Evolutionary conservation across 805 yeast genomes (phyloP).

Genomic region (Zygosaccharomyces kombuchaensis): DNA sequence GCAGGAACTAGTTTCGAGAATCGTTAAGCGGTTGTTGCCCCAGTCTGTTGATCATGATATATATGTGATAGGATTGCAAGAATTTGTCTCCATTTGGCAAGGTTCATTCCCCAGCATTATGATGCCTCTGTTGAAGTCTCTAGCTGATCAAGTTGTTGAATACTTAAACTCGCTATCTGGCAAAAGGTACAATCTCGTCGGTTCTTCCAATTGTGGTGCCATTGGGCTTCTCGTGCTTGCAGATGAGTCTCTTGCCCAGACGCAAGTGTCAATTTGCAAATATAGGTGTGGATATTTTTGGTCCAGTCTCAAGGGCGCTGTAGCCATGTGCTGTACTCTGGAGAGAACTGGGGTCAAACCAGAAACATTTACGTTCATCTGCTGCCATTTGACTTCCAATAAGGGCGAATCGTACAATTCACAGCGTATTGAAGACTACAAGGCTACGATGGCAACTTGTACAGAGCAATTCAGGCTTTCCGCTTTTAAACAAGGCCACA

Average conservation of each 20-base stretch:
- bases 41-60: constrained; percentile 31
- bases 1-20: constrained; percentile 31
- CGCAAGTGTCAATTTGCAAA: constrained; percentile 30
- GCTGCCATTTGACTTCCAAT: constrained; percentile 72
- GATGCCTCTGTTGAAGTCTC: constrained; percentile 34
- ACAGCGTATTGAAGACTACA: constrained; percentile 51
- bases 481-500: constrained; percentile 57
- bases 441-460: constrained; percentile 47
- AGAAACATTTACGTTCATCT: constrained; percentile 52
- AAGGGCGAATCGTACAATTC: constrained; percentile 53
- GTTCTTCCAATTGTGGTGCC: constrained; percentile 50
- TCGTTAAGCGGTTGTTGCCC: constrained; percentile 36
- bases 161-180: constrained; percentile 37
- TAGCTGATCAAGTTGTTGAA: constrained; percentile 37
- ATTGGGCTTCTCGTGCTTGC: constrained; percentile 51
- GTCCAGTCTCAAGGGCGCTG: constrained; percentile 73
- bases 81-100: constrained; percentile 52
- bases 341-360: constrained; percentile 23
- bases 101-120: constrained; percentile 43
- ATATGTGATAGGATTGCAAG: constrained; percentile 64
- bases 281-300: constrained; percentile 53
- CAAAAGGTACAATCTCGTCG: constrained; percentile 40
- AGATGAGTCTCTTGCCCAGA: constrained; percentile 34
- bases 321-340: constrained; percentile 48
- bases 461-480: constrained; percentile 28